Evolutionary conservation across 306 rosid genomes (phyloP), one percentile per base, ranked within the genome.

Genomic region (Fagus sylvatica): DNA sequence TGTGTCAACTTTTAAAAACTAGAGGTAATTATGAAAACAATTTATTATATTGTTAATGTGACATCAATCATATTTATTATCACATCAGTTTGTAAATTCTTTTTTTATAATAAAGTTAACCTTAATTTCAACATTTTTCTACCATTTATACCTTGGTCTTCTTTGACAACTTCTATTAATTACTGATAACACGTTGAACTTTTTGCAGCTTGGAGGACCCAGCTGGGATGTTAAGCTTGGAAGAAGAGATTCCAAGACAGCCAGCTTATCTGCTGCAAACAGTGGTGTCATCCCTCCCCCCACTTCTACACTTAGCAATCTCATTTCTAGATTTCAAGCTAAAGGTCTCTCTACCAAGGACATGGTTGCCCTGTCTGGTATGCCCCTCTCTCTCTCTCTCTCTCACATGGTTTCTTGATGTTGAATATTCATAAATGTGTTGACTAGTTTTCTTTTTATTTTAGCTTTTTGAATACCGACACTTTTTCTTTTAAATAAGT

Each of bases 291-390:
- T 94, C 61, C 98, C 98, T 72, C 39, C 94, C 61, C 92, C 93
- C 1, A 55, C 84, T 34, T 77, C 86, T 5, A 76, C 75, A 36
- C 91, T 90, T 4, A 59, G 10, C 75, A 36, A 48, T 67, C 91
- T 94, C 65, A 87, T 75, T 81, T 56, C 59, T 2, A 83, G 77
- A 1, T 94, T 89, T 78, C 3, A 7, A 34, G 77, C 80, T 34
- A 74, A 59, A 59, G 97, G 97, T 1, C 98, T 94, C 69, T 86
- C 94, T 73, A 64, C 49, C 10, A 79, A 46, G 30, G 96, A 94
- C 80, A 69, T 94, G 91, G 96, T 92, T 77, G 97, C 97, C 72
- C 85, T 94, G 81, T 91, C 98, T 16, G 98, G 98, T 94, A 76
- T 56, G 39, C 30, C 62, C 15, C 75, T 2, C n/a, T 4, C 3